Evolutionary conservation across 805 yeast genomes (phyloP).

Genomic region (Myxozyma melibiosi): DNA sequence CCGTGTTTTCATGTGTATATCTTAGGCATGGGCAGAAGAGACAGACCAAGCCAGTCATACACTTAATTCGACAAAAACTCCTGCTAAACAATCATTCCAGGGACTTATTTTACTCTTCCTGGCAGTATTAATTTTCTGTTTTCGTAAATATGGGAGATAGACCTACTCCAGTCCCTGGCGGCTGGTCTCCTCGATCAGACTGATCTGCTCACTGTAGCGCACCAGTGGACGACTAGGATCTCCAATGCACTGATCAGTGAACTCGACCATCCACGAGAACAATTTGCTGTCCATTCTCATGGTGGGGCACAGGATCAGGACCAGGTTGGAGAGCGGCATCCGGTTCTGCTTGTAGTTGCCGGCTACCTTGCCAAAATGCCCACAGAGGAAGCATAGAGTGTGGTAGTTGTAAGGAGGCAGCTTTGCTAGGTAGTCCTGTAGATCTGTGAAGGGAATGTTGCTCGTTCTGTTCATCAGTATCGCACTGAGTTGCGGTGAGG

Average conservation of each 20-base stretch:
- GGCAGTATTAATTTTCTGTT: no score
- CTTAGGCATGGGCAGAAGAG: no score
- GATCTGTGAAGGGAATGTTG: constrained; percentile 28
- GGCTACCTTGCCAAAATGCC: constrained; percentile 37
- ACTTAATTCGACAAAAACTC: no score
- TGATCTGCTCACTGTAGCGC: constrained; percentile 1
- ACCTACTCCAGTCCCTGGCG: constrained; percentile 2
- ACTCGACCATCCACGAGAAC: constrained; percentile 36
- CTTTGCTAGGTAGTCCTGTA: constrained; percentile 24
- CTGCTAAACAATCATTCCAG: no score
- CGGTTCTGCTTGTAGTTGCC: constrained; percentile 30
- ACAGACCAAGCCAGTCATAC: no score
- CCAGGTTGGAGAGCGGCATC: constrained; percentile 40
- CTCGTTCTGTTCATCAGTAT: background rate
- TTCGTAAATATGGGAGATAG: no score
- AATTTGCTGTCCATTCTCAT: constrained; percentile 36
- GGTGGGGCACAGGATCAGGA: constrained; percentile 41
- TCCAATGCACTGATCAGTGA: constrained; percentile 12
- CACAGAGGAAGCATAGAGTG: constrained; percentile 35
- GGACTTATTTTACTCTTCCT: no score
- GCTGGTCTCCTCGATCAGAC: constrained; percentile 38
- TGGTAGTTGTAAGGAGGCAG: constrained; percentile 36
- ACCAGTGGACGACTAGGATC: background rate
- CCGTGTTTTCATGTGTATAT: no score
- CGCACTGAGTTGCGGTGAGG: constrained; percentile 1